Conservation (phyloP, 805 yeast species). For the Maudiozyma saulgeensis region DNA sequence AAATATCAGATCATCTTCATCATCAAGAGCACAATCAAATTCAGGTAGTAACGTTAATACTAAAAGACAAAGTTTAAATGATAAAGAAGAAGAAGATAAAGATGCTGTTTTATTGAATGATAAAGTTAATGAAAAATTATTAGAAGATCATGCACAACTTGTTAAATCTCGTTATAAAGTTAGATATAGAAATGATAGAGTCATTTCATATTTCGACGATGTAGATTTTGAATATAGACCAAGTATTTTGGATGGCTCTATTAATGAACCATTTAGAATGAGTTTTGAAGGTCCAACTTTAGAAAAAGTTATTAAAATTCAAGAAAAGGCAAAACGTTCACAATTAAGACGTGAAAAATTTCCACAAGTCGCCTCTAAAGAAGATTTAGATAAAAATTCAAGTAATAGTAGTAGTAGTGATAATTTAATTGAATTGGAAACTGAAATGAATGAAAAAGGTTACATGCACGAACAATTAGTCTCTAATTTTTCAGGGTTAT, state of each 20-base stretch:
- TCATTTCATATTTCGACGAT: conserved; percentile 47
- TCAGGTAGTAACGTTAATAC: not conserved
- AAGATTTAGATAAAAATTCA: not conserved
- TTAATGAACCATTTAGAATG: conserved; percentile 21
- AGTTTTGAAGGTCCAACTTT: conserved; percentile 25
- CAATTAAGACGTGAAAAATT: not conserved
- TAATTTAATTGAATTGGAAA: not conserved
- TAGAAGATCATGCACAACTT: not conserved
- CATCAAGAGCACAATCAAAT: not conserved
- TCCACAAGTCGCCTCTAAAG: not conserved
- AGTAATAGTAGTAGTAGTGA: not conserved
- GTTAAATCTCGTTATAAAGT: not conserved
- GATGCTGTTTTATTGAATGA: not conserved
- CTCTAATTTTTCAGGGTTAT: conserved; percentile 62
- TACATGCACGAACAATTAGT: not conserved
- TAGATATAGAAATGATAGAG: conserved; percentile 12
- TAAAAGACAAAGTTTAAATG: not conserved
- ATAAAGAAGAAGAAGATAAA: not conserved
- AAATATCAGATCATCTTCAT: not conserved
- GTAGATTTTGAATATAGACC: conserved; percentile 36
- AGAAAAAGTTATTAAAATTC: conserved; percentile 16
- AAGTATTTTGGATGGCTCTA: conserved; percentile 44
- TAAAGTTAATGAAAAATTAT: not conserved
- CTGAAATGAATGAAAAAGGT: not conserved
- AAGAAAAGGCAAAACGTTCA: conserved; percentile 6